Percentiles rank a stretch among this genome's conserved stretches.
Evolutionary conservation across 208 protist genomes (phyloP).

Genomic region (Zelonia costaricensis): DNA sequence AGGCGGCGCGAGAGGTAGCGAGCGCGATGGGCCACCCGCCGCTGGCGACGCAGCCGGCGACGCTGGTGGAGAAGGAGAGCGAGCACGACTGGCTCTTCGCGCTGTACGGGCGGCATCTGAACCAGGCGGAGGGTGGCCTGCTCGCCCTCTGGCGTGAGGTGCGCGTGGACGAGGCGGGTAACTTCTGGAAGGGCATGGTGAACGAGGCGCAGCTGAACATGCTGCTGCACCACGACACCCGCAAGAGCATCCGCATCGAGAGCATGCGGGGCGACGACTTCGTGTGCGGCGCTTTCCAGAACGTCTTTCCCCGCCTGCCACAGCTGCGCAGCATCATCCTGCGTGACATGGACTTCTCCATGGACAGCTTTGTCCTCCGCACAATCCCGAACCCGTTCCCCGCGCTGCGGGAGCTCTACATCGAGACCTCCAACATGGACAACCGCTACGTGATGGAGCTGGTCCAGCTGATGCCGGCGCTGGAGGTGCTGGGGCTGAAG

Average conservation of each 20-base stretch:
- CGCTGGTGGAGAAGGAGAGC: constrained; percentile 6
- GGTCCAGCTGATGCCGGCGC: not conserved
- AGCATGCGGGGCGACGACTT: not conserved
- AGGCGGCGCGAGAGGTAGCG: constrained; percentile 9
- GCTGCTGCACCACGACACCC: constrained; percentile 10
- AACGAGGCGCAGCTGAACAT: constrained; percentile 15
- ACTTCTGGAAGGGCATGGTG: constrained; percentile 2
- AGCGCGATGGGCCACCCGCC: constrained; percentile 4
- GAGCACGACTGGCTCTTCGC: constrained; percentile 6
- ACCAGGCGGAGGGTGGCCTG: constrained; percentile 11
- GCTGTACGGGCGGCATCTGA: constrained; percentile 9
- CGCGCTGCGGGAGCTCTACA: constrained; percentile 1
- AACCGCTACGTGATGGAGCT: not conserved
- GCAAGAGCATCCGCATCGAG: constrained; percentile 14
- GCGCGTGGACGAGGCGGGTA: not conserved
- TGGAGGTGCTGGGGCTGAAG: constrained; percentile 8
- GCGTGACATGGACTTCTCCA: not conserved
- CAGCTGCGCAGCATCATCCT: constrained; percentile 1
- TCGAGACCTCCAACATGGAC: constrained; percentile 2
- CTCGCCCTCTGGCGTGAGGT: constrained; percentile 9
- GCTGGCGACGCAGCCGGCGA: constrained; percentile 3
- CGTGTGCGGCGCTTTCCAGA: not conserved
- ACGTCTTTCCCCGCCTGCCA: constrained; percentile 2
- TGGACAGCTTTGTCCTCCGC: not conserved
- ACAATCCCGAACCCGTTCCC: constrained; percentile 8